These are phyloP conservation scores for Medakamo hakoo DNA, from an alignment of 139 green algal genomes.

Conservation along the genomic window DNA sequence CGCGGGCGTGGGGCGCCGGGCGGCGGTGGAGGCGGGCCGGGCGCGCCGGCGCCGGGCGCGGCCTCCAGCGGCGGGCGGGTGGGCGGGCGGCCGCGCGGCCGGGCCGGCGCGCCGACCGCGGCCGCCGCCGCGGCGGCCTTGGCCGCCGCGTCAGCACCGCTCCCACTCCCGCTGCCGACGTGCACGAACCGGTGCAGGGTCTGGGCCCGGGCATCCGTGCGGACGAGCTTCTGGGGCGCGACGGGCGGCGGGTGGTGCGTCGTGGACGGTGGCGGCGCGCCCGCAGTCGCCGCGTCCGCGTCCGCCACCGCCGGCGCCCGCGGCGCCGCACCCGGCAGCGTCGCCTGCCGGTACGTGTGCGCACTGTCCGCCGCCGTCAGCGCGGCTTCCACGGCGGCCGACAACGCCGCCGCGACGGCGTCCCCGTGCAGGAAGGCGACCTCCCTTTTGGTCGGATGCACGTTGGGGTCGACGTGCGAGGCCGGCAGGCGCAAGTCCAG, in stretches of 20 bases:
- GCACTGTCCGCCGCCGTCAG: conserved; percentile 46
- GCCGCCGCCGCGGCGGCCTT: neutral
- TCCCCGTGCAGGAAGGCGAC: conserved; percentile 78
- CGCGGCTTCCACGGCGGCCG: conserved; percentile 38
- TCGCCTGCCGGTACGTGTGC: conserved; percentile 44
- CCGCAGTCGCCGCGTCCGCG: conserved; percentile 5
- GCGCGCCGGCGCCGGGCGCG: no score
- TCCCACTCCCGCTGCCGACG: neutral
- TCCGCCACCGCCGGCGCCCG: neutral
- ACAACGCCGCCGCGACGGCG: conserved; percentile 40
- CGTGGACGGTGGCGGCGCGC: neutral
- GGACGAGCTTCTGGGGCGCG: conserved; percentile 48
- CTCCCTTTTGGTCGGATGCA: conserved; percentile 92
- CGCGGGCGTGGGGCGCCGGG: conserved; percentile 4
- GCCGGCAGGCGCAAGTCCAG: conserved; percentile 63
- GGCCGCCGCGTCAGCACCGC: neutral
- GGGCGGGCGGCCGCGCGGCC: no score
- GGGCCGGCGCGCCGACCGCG: neutral
- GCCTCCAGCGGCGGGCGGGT: no score
- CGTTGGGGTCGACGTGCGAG: conserved; percentile 86
- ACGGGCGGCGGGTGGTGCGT: conserved; percentile 14
- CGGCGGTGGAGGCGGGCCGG: no score
- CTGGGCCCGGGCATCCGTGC: conserved; percentile 31
- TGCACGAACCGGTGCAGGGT: conserved; percentile 52
- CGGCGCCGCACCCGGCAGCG: conserved; percentile 22